Conservation (phyloP, 805 yeast species). For the Wickerhamomyces rabaulensis region DNA sequence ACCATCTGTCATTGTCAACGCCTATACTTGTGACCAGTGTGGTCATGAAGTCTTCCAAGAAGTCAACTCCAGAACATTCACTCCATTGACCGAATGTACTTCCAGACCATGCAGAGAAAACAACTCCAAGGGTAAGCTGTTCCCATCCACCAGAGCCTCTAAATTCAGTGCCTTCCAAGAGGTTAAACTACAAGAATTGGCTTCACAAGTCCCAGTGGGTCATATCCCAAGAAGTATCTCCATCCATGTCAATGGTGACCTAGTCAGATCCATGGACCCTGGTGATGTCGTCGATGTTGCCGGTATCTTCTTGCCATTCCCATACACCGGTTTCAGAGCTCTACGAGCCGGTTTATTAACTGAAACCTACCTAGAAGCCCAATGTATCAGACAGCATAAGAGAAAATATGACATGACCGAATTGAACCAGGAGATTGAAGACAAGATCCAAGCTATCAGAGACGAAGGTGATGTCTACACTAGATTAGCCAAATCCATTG, state of each 20-base stretch:
- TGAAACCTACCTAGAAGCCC: conserved; percentile 90
- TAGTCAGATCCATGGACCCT: conserved; percentile 83
- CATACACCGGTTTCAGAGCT: conserved; percentile 94
- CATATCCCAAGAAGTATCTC: conserved; percentile 89
- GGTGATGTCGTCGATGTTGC: conserved; percentile 94
- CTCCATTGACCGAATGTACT: conserved; percentile 85
- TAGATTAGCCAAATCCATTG: conserved; percentile 79
- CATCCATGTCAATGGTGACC: conserved; percentile 85
- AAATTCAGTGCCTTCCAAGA: conserved; percentile 95
- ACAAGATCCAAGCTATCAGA: conserved; percentile 50
- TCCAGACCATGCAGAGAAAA: conserved; percentile 75
- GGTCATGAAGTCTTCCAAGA: conserved; percentile 97
- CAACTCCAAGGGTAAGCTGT: conserved; percentile 81
- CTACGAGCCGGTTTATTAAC: conserved; percentile 88
- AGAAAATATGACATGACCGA: conserved; percentile 70
- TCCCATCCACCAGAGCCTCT: conserved; percentile 92
- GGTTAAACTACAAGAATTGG: conserved; percentile 88
- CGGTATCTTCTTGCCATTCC: conserved; percentile 90
- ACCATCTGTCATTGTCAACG: conserved; percentile 85
- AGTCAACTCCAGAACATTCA: conserved; percentile 75
- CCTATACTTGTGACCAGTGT: conserved; percentile 96
- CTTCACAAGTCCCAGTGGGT: conserved; percentile 96
- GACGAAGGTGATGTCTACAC: conserved; percentile 69
- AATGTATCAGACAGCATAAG: conserved; percentile 80
- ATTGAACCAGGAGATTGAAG: conserved; percentile 50